These are phyloP conservation scores for Lentinula boryana DNA, from an alignment of 768 basidiomycete species.

Conservation along the genomic window DNA sequence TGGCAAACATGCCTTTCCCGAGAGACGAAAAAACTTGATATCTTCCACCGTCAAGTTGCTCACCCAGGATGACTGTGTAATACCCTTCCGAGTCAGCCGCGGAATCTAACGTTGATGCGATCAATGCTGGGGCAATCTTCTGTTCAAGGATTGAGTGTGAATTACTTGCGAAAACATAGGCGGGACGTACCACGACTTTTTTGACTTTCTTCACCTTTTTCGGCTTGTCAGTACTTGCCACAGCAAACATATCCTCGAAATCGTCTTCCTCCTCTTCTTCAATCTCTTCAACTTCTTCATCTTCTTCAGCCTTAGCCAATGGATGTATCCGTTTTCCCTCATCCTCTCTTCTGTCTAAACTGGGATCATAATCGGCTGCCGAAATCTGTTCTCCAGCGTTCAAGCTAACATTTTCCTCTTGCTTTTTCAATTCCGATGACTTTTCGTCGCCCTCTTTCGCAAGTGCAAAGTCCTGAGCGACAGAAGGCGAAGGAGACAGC, in stretches of 20 bases:
- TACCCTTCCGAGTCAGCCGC: constrained; percentile 95
- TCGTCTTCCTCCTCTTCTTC: constrained; percentile 79
- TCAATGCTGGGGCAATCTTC: constrained; percentile 57
- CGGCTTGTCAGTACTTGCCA: constrained; percentile 28
- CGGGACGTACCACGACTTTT: constrained; percentile 40
- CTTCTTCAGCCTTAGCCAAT: constrained; percentile 29
- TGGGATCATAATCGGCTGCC: constrained; percentile 91
- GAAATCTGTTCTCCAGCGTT: constrained; percentile 55
- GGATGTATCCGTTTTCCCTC: constrained; percentile 62
- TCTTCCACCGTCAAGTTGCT: constrained; percentile 84
- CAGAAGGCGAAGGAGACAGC: constrained; percentile 52
- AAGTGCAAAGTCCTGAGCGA: constrained; percentile 51
- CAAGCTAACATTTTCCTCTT: constrained; percentile 31
- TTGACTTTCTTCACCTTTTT: constrained; percentile 52
- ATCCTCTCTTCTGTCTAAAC: constrained; percentile 77
- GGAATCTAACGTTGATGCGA: constrained; percentile 77
- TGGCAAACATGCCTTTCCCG: constrained; percentile 99
- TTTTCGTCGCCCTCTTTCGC: constrained; percentile 59
- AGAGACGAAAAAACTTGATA: constrained; percentile 94
- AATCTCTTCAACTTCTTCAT: constrained; percentile 49
- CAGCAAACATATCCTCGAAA: constrained; percentile 94
- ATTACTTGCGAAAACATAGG: background rate
- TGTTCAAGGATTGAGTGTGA: constrained; percentile 14
- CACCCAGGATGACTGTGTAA: constrained; percentile 90
- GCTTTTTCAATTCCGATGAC: constrained; percentile 37